Evolutionary conservation across 169 alveolate genomes (phyloP).

Genomic region (Plasmodium yoelii): DNA sequence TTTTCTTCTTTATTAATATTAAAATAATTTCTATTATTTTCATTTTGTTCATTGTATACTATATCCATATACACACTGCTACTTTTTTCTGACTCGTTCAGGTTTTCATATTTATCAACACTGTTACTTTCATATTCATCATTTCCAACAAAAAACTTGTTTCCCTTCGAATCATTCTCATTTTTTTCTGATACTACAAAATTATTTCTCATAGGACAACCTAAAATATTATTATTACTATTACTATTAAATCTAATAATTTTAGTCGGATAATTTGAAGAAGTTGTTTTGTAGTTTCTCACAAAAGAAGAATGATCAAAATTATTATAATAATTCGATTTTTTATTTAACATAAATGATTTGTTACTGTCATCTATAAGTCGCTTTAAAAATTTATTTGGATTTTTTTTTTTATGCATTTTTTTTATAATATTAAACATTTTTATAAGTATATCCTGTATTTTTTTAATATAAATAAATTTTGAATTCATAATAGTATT

Average conservation of each 20-base stretch:
- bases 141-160: too few species aligned
- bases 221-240: too few species aligned
- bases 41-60: conserved; percentile 6
- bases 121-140: not conserved
- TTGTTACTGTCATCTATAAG: not conserved
- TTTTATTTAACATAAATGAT: not conserved
- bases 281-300: not conserved
- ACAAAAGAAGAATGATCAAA: not conserved
- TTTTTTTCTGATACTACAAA: not conserved
- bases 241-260: not conserved
- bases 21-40: conserved; percentile 15
- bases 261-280: not conserved
- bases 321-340: not conserved
- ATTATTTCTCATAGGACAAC: not conserved
- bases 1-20: conserved; percentile 66
- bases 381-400: conserved; percentile 1
- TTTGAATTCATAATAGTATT: conserved; percentile 43
- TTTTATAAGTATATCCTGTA: conserved; percentile 24
- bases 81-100: conserved; percentile 37
- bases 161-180: not conserved
- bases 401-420: conserved; percentile 25
- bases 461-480: conserved; percentile 37
- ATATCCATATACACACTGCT: conserved; percentile 42
- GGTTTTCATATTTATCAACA: not conserved
- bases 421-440: conserved; percentile 54